A percentile compares a stretch with the other conserved stretches of the same genome.
phyloP scores from a whole-genome alignment of 2,329 filamentous ascomycete genomes.

The Fusarium cicatricum region DNA sequence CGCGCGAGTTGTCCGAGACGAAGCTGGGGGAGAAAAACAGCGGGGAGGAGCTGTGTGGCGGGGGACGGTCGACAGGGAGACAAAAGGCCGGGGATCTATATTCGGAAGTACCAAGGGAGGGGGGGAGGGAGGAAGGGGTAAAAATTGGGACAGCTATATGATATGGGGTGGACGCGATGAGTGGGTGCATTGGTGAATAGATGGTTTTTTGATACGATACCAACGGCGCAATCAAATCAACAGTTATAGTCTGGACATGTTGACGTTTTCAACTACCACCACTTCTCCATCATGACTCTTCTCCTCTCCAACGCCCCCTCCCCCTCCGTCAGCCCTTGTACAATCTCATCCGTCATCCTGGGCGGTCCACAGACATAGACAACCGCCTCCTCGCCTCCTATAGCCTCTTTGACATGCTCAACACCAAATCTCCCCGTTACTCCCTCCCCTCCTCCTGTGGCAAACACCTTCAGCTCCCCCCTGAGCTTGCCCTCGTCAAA shows the following conservation, averaged over 20 bases:
- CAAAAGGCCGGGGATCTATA: constrained; percentile 79
- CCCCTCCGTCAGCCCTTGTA: constrained; percentile 52
- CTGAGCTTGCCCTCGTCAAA: constrained; percentile 50
- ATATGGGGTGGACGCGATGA: constrained; percentile 8
- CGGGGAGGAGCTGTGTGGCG: constrained; percentile 74
- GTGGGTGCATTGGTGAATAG: constrained; percentile 27
- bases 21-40: constrained; percentile 65
- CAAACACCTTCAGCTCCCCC: constrained; percentile 54
- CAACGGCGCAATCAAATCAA: constrained; percentile 37
- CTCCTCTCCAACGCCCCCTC: constrained; percentile 51
- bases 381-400: constrained; percentile 50
- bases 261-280: constrained; percentile 64
- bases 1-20: constrained; percentile 74
- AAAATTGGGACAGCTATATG: constrained; percentile 3
- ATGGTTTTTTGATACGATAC: constrained; percentile 41
- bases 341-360: constrained; percentile 73
- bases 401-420: constrained; percentile 52
- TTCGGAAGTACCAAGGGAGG: no score
- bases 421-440: constrained; percentile 52
- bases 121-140: neutral
- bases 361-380: constrained; percentile 76
- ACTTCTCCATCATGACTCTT: constrained; percentile 67
- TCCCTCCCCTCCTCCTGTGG: constrained; percentile 47
- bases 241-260: constrained; percentile 16
- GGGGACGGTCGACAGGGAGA: constrained; percentile 60